phyloP scores from a whole-genome alignment of 2,329 filamentous ascomycete genomes.

The Cytospora schulzeri region DNA sequence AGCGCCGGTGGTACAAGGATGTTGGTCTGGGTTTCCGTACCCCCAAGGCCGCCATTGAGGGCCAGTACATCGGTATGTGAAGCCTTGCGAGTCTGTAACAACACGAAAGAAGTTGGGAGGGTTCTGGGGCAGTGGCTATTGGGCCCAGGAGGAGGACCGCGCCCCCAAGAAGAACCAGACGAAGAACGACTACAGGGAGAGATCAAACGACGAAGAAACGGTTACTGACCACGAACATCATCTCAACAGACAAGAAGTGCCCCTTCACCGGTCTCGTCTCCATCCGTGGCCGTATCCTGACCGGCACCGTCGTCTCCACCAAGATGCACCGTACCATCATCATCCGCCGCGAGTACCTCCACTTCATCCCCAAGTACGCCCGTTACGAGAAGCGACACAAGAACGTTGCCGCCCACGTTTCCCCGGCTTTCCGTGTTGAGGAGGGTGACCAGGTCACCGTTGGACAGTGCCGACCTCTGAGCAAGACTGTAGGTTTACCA shows the following conservation, averaged over 20 bases:
- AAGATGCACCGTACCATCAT: conserved; percentile 99
- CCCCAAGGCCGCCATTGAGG: conserved; percentile 98
- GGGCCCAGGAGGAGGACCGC: conserved; percentile 1
- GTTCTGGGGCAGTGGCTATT: background rate
- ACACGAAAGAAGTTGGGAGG: background rate
- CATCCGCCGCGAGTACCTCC: conserved; percentile 99
- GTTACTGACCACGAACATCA: conserved; percentile 28
- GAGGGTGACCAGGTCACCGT: conserved; percentile 99
- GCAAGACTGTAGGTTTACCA: conserved; percentile 92
- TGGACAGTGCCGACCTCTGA: conserved; percentile 98
- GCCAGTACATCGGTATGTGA: conserved; percentile 95
- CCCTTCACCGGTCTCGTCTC: conserved; percentile 99
- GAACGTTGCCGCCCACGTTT: conserved; percentile 99
- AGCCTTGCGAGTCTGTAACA: background rate
- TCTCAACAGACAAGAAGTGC: conserved; percentile 96
- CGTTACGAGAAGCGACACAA: conserved; percentile 99
- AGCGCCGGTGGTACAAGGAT: conserved; percentile 83
- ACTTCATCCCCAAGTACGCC: conserved; percentile 99
- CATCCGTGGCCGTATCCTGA: conserved; percentile 99
- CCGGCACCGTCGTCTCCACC: conserved; percentile 97
- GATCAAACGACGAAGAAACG: conserved; percentile 1
- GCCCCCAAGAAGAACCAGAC: background rate
- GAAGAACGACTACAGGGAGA: background rate
- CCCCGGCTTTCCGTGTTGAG: conserved; percentile 99
- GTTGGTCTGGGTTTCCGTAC: conserved; percentile 99